Conservation (phyloP, 129 eudicot species). For the Erigeron canadensis region DNA sequence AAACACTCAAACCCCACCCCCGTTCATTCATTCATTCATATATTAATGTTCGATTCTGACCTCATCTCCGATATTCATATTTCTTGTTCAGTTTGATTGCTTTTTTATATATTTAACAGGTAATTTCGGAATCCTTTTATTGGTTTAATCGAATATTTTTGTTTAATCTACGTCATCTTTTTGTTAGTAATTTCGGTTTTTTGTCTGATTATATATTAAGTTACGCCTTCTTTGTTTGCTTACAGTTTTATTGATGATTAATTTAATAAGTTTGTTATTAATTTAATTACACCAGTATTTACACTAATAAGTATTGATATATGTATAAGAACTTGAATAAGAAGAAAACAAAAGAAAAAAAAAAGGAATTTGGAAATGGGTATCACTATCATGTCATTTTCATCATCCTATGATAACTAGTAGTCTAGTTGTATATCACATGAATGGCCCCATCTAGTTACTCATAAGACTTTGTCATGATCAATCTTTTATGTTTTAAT, state of each 20-base stretch:
- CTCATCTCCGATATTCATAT: not conserved
- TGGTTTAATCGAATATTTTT: not conserved
- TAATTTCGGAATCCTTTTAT: slow-evolving; percentile 20
- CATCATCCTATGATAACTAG: too few relatives aligned
- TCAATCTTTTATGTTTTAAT: too few relatives aligned
- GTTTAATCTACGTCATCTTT: not conserved
- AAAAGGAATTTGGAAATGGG: too few relatives aligned
- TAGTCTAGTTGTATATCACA: too few relatives aligned
- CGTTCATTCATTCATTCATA: not conserved
- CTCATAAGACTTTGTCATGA: too few relatives aligned
- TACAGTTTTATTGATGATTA: too few relatives aligned
- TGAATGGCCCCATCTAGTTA: too few relatives aligned
- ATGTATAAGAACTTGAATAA: too few relatives aligned
- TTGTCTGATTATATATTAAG: not conserved
- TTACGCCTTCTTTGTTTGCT: not conserved
- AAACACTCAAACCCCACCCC: not conserved
- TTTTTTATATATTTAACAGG: slow-evolving; percentile 32
- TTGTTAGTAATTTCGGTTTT: not conserved
- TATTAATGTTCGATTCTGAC: not conserved
- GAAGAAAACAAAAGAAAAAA: too few relatives aligned
- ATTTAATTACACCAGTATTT: too few relatives aligned
- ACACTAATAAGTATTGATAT: too few relatives aligned
- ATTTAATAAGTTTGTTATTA: not conserved
- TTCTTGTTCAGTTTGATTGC: slow-evolving; percentile 8
- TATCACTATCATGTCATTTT: too few relatives aligned